Conservation (phyloP, 164 flowering plant genomes). For the Stephania yunnanensis region DNA sequence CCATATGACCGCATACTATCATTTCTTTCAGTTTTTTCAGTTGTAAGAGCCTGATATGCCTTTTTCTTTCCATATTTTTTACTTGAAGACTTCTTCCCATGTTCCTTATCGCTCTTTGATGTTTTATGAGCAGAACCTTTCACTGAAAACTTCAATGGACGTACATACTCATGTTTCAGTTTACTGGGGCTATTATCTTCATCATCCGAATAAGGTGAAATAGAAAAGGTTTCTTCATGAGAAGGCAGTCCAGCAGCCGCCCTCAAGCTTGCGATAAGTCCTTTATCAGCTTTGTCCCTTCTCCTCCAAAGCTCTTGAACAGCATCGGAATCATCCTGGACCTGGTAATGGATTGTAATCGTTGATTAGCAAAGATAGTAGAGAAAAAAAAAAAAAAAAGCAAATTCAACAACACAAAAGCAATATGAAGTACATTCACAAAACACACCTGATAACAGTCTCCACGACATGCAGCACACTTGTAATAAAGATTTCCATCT, state of each 20-base stretch:
- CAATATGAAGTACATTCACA: not conserved
- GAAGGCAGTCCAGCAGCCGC: constrained; percentile 95
- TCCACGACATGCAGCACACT: constrained; percentile 95
- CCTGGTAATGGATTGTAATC: constrained; percentile 32
- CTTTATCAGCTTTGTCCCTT: constrained; percentile 67
- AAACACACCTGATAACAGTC: constrained; percentile 77
- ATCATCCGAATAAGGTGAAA: constrained; percentile 89
- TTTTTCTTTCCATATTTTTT: constrained; percentile 63
- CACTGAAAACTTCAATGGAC: constrained; percentile 65
- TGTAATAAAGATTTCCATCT: constrained; percentile 77
- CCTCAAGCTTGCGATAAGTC: constrained; percentile 75
- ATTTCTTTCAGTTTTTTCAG: constrained; percentile 28
- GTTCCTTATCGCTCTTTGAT: constrained; percentile 58
- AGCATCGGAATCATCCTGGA: constrained; percentile 82
- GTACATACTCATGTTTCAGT: constrained; percentile 54
- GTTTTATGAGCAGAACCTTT: constrained; percentile 67
- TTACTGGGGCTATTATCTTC: constrained; percentile 60
- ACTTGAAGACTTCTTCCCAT: constrained; percentile 49
- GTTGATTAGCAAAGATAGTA: not conserved
- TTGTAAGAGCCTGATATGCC: constrained; percentile 27
- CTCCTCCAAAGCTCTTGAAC: constrained; percentile 96
- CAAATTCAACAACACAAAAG: not conserved
- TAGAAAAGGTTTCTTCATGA: constrained; percentile 77
- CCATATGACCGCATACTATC: constrained; percentile 31
- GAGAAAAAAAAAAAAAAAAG: not conserved